Evolutionary conservation across 495 filamentous ascomycete species (phyloP), one percentile per base, ranked within the genome.

Genomic region (Xylona heveae): DNA sequence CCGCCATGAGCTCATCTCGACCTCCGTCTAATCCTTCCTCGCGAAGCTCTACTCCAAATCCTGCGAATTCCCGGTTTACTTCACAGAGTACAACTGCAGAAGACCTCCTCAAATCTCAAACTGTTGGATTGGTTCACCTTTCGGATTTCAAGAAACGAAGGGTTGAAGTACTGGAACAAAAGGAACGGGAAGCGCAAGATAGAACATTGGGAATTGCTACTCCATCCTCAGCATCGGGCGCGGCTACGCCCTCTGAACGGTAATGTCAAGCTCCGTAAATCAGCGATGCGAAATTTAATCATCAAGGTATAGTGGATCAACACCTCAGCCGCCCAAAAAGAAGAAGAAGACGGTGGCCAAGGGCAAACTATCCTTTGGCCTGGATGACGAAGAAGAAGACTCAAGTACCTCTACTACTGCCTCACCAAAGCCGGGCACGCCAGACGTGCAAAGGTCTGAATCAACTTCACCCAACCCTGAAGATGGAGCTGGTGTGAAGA

Each of bases 61-160:
- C 54, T 13, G 30, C 41, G n/a, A 35, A 38, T 19, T 46, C 57
- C 3, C 71, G 76, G 41, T 94, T 94, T 55, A 78, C 75, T 3
- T 57, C 75, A 13, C 80, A 88, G 40, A 70, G 64, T 33, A 63
- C 74, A 34, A 84, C 83, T 0, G 77, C 83, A 10, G 76, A 91
- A 54, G 78, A 94, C 35, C 62, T 85, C n/a, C 68, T 97, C 31
- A 83, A 81, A 41, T 81, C 74, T 24, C 77, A 83, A 48, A 97
- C 88, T 1, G 83, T 92, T 33, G 88, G 88, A 27, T 71, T 97
- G 9, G 88, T 95, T 26, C 65, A 80, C 34, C 71, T 94, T 24
- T 78, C 73, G 42, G 88, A 95, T 49, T 97, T 94, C 57, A 83
- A 88, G 51, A 95, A 97, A 54, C 74, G 88, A 24, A 82, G 88